phyloP scores from a whole-genome alignment of 192 early-diverging fungal species.

The Neocallimastix lanati region DNA sequence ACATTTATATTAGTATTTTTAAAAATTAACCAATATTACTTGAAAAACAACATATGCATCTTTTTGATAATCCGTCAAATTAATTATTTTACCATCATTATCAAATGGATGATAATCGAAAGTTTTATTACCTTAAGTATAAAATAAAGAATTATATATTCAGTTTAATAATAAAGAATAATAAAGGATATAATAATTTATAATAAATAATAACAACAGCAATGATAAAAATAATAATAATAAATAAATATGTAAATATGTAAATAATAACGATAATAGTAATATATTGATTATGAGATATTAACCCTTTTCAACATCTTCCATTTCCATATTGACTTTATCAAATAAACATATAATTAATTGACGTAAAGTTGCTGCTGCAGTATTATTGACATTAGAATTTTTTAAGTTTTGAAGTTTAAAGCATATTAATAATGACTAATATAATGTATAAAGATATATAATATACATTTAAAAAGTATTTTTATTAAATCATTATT shows the following conservation, averaged over 20 bases:
- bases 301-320: not conserved
- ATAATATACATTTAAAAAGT: no score
- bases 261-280: no score
- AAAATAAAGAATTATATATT: no score
- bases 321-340: conserved; percentile 34
- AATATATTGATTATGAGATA: no score
- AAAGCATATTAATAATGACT: not conserved
- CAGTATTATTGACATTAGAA: conserved; percentile 65
- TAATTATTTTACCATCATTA: not conserved
- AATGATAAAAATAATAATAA: no score
- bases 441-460: no score
- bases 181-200: no score
- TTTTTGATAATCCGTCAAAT: conserved; percentile 5
- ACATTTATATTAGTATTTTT: no score
- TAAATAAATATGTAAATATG: no score
- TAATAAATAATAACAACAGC: no score
- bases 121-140: not conserved
- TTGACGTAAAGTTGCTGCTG: conserved; percentile 67
- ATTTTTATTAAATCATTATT: no score
- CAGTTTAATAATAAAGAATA: no score
- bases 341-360: conserved; percentile 72
- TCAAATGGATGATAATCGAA: not conserved
- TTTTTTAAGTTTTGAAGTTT: not conserved
- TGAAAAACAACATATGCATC: conserved; percentile 79
- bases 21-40: conserved; percentile 3